Conservation (phyloP, 2,329 filamentous ascomycete genomes). For the Verticillium zaregamsianum region DNA sequence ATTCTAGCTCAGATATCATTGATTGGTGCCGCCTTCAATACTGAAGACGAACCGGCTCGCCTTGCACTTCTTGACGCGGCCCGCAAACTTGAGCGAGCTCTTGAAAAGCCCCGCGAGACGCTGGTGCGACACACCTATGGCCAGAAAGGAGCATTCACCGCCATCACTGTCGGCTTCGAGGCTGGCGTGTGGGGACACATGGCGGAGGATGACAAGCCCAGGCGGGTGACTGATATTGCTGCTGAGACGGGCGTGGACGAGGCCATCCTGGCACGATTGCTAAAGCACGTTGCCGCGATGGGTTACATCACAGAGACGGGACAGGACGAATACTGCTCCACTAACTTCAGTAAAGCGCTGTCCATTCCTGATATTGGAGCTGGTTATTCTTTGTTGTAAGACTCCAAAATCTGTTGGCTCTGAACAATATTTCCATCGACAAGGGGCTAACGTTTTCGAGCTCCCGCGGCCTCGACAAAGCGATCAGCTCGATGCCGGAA, state of each 20-base stretch:
- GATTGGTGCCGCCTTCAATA: background rate
- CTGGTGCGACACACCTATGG: slow-evolving; percentile 33
- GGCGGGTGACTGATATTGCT: slow-evolving; percentile 2
- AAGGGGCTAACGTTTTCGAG: slow-evolving; percentile 11
- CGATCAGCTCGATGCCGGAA: slow-evolving; percentile 14
- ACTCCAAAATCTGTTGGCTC: too few species aligned
- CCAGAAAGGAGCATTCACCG: slow-evolving; percentile 18
- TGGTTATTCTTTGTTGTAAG: slow-evolving; percentile 27
- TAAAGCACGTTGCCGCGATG: slow-evolving; percentile 33
- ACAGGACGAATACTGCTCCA: slow-evolving; percentile 29
- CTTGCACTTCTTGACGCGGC: slow-evolving; percentile 28
- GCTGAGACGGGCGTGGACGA: background rate
- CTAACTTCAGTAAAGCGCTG: slow-evolving; percentile 31
- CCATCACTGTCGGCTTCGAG: slow-evolving; percentile 26
- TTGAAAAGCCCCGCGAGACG: slow-evolving; percentile 43
- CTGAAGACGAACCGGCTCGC: slow-evolving; percentile 13
- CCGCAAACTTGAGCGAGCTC: slow-evolving; percentile 21
- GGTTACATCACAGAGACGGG: slow-evolving; percentile 32
- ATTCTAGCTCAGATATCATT: slow-evolving; percentile 2
- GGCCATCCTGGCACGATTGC: slow-evolving; percentile 18
- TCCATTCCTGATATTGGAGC: slow-evolving; percentile 27
- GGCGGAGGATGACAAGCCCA: slow-evolving; percentile 15
- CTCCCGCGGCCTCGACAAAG: slow-evolving; percentile 24
- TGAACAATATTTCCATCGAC: background rate
- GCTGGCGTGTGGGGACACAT: slow-evolving; percentile 31